Evolutionary conservation across 495 filamentous ascomycete genomes (phyloP).

Genomic region (Podospora sp.): DNA sequence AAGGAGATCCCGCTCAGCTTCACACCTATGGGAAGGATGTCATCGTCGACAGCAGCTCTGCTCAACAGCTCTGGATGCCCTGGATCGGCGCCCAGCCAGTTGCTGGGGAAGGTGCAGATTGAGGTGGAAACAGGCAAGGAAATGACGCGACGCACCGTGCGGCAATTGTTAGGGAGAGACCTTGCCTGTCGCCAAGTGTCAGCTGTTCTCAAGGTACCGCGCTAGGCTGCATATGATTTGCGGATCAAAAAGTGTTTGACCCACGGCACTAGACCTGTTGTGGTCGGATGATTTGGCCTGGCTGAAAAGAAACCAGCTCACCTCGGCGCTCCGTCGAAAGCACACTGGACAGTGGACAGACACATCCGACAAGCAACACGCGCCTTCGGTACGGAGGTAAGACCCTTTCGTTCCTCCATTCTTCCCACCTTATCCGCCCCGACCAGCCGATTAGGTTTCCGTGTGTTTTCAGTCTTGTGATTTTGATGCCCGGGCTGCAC

Average conservation of each 20-base stretch:
- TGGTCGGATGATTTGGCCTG: conserved; percentile 26
- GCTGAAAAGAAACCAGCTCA: conserved; percentile 35
- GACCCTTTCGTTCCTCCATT: conserved; percentile 39
- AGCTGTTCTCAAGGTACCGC: conserved; percentile 1
- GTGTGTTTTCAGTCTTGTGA: conserved; percentile 36
- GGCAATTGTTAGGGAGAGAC: conserved; percentile 15
- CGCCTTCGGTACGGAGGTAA: conserved; percentile 44
- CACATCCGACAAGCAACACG: conserved; percentile 37
- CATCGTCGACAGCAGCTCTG: neutral
- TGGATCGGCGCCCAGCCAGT: neutral
- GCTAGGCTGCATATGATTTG: conserved; percentile 28
- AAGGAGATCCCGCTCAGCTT: neutral
- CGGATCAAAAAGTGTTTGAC: conserved; percentile 15
- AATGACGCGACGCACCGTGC: neutral
- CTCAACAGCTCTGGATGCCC: too few species aligned
- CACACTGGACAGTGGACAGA: conserved; percentile 34
- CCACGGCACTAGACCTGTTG: conserved; percentile 29
- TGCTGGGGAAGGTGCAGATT: neutral
- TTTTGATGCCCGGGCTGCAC: conserved; percentile 28
- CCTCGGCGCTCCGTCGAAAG: conserved; percentile 30
- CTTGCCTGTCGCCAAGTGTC: neutral
- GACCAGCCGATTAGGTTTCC: conserved; percentile 34
- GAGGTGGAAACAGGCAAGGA: neutral
- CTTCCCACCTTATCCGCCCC: conserved; percentile 38
- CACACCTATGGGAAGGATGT: neutral